Conservation (phyloP, 1,284 basidiomycete species). For the Hemileia vastatrix region DNA sequence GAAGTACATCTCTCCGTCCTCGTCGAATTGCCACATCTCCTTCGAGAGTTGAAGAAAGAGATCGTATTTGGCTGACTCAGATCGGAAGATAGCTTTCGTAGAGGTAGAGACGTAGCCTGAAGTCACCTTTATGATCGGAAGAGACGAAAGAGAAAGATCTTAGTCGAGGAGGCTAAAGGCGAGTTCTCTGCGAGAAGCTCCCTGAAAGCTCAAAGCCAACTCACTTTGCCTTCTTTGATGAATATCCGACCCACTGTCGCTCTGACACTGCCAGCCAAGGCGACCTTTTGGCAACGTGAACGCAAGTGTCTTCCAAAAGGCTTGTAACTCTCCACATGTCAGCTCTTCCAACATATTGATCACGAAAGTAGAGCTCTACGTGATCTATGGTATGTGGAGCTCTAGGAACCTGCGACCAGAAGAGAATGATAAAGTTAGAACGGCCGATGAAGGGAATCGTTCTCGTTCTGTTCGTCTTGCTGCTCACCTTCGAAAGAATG, state of each 20-base stretch:
- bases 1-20: conserved; percentile 88
- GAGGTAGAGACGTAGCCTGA: conserved; percentile 69
- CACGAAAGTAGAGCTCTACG: conserved; percentile 78
- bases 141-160: conserved; percentile 5
- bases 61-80: conserved; percentile 73
- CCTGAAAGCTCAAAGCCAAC: conserved; percentile 61
- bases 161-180: neutral
- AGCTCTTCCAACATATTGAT: conserved; percentile 81
- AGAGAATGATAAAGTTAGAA: conserved; percentile 16
- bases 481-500: conserved; percentile 14
- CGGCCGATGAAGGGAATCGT: neutral
- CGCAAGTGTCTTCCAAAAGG: conserved; percentile 55
- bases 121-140: conserved; percentile 63
- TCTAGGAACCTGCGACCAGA: conserved; percentile 27
- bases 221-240: conserved; percentile 60
- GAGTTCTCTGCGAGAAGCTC: conserved; percentile 14
- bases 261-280: conserved; percentile 37
- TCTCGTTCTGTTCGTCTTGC: neutral
- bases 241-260: conserved; percentile 50
- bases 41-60: conserved; percentile 90
- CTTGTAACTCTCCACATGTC: conserved; percentile 65
- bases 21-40: conserved; percentile 95
- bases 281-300: conserved; percentile 41
- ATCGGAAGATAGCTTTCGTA: conserved; percentile 82
- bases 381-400: conserved; percentile 51